Evolutionary conservation across 345 rosid genomes (phyloP).

Genomic region (Camelina hispida): DNA sequence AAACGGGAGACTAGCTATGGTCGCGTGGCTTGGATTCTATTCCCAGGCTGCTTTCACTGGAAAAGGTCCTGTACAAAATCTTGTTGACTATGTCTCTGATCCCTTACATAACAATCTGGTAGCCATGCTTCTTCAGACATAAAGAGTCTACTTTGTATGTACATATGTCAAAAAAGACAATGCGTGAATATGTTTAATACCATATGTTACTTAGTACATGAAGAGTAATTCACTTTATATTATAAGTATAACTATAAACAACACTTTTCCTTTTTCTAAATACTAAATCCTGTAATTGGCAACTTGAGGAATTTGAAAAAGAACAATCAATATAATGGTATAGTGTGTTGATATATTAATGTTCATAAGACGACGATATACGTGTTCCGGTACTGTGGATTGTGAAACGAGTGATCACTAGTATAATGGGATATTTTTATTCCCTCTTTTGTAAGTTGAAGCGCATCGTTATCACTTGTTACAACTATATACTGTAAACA

Average conservation of each 20-base stretch:
- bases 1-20: constrained; percentile 87
- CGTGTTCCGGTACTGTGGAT: neutral
- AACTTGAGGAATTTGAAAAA: too few species aligned
- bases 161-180: constrained; percentile 1
- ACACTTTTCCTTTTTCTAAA: too few species aligned
- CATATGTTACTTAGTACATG: constrained; percentile 3
- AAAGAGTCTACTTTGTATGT: constrained; percentile 18
- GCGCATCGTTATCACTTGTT: neutral
- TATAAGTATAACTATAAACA: too few species aligned
- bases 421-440: neutral
- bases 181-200: constrained; percentile 4
- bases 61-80: constrained; percentile 86
- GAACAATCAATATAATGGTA: too few species aligned
- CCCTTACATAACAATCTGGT: constrained; percentile 77
- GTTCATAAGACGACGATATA: neutral
- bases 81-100: constrained; percentile 74
- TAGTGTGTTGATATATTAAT: too few species aligned
- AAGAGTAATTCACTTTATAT: too few species aligned
- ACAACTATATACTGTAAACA: too few species aligned
- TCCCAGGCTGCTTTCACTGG: constrained; percentile 80
- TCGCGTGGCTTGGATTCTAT: constrained; percentile 92
- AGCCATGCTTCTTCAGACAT: constrained; percentile 48
- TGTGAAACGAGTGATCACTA: neutral
- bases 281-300: too few species aligned
- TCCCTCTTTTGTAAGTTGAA: neutral